Evolutionary conservation across 2,329 filamentous ascomycete genomes (phyloP), one percentile per base, ranked within the genome.

Genomic region (Leptographium radiaticola): DNA sequence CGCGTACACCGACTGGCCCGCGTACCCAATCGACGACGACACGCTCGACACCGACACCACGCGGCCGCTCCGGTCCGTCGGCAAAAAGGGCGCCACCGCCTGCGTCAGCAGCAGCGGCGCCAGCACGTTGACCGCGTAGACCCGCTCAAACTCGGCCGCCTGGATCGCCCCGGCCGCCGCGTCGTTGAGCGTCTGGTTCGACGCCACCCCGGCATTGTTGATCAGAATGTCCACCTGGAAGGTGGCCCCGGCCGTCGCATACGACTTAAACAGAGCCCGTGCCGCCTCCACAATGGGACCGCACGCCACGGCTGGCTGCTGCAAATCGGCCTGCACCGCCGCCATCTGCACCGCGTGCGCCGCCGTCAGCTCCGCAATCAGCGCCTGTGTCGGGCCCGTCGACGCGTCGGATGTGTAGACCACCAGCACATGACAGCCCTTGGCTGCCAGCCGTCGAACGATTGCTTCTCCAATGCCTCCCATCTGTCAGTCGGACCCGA

Each of bases 391-490:
- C 18, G 33, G 31, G 13, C 16, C 42, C 1, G 44, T 44, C 0
- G 55, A 56, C 9, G 42, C 18, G 31, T 49, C 49, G 7, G 51
- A 51, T 20, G 52, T 49, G 66, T 81, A 83, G 64, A 79, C 79
- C 56, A 83, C 68, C 47, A 83, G 67, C 16, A 84, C 66, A 54
- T 76, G 75, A 65, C 73, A 74, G 52, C 81, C 81, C 67, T 83
- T 83, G 62, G 70, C 71, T 36, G 80, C 80, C 12, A 84, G 72
- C 53, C 79, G 75, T 46, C 70, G 70, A 52, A 73, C 76, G 49
- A 80, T 77, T 31, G 77, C 76, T 20, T 76, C 77, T 33, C 81
- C 81, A 55, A 84, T 83, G 55, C 80, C 80, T 79, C 52, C 11
- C 18, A 15, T 25, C 4, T 16, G 42, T 39, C 40, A 25, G 25